phyloP scores from a whole-genome alignment of 768 basidiomycete genomes.

The Mrakia blollopis region DNA sequence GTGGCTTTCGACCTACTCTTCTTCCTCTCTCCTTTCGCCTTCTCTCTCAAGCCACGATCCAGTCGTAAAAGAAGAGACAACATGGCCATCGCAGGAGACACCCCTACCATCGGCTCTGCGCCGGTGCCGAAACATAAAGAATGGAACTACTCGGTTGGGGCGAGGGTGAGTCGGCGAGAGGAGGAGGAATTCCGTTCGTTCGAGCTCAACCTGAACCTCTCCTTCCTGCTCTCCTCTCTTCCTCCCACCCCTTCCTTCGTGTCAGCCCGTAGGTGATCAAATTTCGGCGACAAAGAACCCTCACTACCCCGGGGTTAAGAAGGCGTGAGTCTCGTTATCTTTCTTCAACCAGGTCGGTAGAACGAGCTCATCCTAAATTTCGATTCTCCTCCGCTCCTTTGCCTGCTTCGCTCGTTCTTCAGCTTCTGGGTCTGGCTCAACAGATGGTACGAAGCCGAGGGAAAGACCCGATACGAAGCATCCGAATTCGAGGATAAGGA shows the following conservation, averaged over 20 bases:
- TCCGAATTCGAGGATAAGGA: conserved; percentile 39
- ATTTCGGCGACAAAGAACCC: conserved; percentile 8
- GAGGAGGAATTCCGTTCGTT: no score
- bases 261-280: neutral
- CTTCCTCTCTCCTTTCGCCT: neutral
- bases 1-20: neutral
- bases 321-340: conserved; percentile 2
- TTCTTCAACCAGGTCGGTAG: neutral
- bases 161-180: neutral
- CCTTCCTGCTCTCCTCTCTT: neutral
- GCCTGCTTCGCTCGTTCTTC: neutral
- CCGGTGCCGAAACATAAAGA: conserved; percentile 4
- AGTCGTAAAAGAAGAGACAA: neutral
- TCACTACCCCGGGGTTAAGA: conserved; percentile 24
- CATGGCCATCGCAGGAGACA: neutral
- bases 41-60: neutral
- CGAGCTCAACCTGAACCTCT: conserved; percentile 5
- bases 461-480: conserved; percentile 42
- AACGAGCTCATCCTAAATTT: conserved; percentile 1
- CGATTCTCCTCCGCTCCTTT: neutral
- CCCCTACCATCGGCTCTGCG: neutral
- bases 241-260: neutral
- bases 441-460: conserved; percentile 45
- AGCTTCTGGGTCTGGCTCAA: conserved; percentile 37
- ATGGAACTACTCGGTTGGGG: conserved; percentile 12